Evolutionary conservation across 1,284 basidiomycete species (phyloP), one percentile per base, ranked within the genome.

Genomic region (Tylopilus sp.): DNA sequence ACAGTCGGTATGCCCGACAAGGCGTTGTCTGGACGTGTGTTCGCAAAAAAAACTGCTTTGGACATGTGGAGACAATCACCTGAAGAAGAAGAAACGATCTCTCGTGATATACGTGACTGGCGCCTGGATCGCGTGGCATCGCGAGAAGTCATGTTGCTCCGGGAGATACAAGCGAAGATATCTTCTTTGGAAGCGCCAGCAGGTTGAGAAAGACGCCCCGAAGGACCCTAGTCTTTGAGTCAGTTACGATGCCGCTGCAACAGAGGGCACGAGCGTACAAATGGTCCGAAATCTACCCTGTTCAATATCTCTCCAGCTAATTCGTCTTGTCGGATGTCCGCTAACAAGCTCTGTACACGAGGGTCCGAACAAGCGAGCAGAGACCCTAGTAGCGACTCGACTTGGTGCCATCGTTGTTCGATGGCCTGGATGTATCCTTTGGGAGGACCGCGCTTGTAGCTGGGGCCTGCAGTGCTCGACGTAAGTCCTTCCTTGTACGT

Each of bases 391-490:
- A 93, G 69, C 11, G 89, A 87, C 66, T 93, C 91, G 59, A 92
- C 88, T 63, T 92, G 87, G 60, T 93, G 90, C 79, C 91, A 87
- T 57, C 90, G 71, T 51, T 89, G 87, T 68, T 93, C 90, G 52
- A 93, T 91, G 31, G 90, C 90, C 64, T 90, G 87, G 47, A 93
- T 92, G 64, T 93, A 93, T 19, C 91, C 91, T 64, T 90, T 91
- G 6, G 90, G 89, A 12, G 90, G 89, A n/a, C 87, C 86, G 16
- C 87, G 80, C 62, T 92, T 91, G 66, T 86, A 86, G 59, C 82
- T 89, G 0, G 87, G 86, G 36, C 88, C 86, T 88, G 48, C 5
- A 19, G 26, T n/a, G 40, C 36, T 45, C 21, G 42, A 39, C 51
- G 1, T 44, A 30, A 4, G 40, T 31, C 40, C 21, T 29, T 31